These are phyloP conservation scores for Fusarium sp. DNA, from an alignment of 2,329 filamentous ascomycete genomes.

Conservation along the genomic window DNA sequence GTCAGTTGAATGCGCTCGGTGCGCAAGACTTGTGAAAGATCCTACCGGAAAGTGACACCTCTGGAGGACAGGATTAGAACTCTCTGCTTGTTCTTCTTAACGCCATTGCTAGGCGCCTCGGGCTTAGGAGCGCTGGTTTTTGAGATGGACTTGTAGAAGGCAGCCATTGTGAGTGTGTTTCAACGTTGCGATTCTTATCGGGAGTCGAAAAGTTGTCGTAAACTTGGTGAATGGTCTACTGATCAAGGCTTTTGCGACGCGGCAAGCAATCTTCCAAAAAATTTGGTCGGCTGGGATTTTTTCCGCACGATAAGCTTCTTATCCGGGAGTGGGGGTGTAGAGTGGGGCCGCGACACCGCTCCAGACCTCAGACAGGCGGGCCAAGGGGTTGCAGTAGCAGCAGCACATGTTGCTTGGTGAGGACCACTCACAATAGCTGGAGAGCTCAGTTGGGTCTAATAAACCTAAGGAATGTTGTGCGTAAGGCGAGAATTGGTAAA, in stretches of 20 bases:
- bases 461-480: constrained; percentile 11
- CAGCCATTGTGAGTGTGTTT: constrained; percentile 61
- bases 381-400: constrained; percentile 8
- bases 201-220: constrained; percentile 26
- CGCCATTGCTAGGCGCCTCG: constrained; percentile 60
- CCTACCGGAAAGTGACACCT: constrained; percentile 87
- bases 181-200: constrained; percentile 12
- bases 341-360: constrained; percentile 42
- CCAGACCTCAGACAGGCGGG: constrained; percentile 22
- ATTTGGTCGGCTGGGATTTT: constrained; percentile 46
- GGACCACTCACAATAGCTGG: constrained; percentile 5
- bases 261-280: constrained; percentile 43
- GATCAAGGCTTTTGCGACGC: constrained; percentile 36
- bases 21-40: neutral
- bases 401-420: constrained; percentile 9
- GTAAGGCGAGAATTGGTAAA: neutral
- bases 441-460: constrained; percentile 1
- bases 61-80: constrained; percentile 92
- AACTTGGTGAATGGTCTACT: constrained; percentile 26
- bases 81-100: constrained; percentile 75
- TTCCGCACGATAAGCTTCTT: constrained; percentile 49
- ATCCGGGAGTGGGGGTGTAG: constrained; percentile 40
- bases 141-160: constrained; percentile 79
- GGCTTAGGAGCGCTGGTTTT: constrained; percentile 65
- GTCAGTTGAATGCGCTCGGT: constrained; percentile 35